phyloP scores from a whole-genome alignment of 2,329 filamentous ascomycete genomes.

The Phialophora tarda region DNA sequence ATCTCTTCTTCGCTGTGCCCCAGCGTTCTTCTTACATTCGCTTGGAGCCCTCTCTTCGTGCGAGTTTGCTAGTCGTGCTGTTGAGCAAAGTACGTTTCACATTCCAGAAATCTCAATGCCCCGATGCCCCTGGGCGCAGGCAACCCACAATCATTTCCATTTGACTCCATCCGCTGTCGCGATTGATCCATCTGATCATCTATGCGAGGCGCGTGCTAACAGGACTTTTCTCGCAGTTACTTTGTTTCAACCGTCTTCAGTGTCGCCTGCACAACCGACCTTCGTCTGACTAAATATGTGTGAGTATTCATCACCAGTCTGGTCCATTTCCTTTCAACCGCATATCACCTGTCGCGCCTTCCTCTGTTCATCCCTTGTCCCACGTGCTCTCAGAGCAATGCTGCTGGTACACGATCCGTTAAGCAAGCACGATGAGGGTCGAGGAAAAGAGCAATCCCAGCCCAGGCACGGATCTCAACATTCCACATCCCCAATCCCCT shows the following conservation, averaged over 20 bases:
- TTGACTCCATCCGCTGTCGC: slow-evolving; percentile 1
- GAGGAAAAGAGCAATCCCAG: slow-evolving; percentile 6
- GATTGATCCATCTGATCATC: not conserved
- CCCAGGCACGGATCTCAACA: slow-evolving; percentile 20
- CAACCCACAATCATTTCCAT: slow-evolving; percentile 19
- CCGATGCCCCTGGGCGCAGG: slow-evolving; percentile 13
- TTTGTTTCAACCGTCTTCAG: slow-evolving; percentile 20
- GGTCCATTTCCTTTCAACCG: slow-evolving; percentile 8
- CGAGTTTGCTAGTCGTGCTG: slow-evolving; percentile 6
- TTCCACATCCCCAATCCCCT: slow-evolving; percentile 5
- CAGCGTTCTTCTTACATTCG: slow-evolving; percentile 32
- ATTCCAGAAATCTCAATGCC: slow-evolving; percentile 4
- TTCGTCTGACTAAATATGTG: slow-evolving; percentile 32
- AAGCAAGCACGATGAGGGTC: slow-evolving; percentile 16
- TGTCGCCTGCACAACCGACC: slow-evolving; percentile 25
- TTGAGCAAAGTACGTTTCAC: slow-evolving; percentile 18
- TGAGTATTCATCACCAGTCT: slow-evolving; percentile 28
- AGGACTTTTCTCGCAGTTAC: slow-evolving; percentile 20
- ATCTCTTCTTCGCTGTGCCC: slow-evolving; percentile 25
- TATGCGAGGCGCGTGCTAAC: slow-evolving; percentile 26
- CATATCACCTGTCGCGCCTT: slow-evolving; percentile 7
- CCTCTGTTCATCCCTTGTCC: slow-evolving; percentile 4
- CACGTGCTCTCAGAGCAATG: not conserved
- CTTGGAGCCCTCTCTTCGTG: slow-evolving; percentile 19
- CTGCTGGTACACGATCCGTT: slow-evolving; percentile 3